phyloP scores from a whole-genome alignment of 805 yeast species.

The Suhomyces vadensis region DNA sequence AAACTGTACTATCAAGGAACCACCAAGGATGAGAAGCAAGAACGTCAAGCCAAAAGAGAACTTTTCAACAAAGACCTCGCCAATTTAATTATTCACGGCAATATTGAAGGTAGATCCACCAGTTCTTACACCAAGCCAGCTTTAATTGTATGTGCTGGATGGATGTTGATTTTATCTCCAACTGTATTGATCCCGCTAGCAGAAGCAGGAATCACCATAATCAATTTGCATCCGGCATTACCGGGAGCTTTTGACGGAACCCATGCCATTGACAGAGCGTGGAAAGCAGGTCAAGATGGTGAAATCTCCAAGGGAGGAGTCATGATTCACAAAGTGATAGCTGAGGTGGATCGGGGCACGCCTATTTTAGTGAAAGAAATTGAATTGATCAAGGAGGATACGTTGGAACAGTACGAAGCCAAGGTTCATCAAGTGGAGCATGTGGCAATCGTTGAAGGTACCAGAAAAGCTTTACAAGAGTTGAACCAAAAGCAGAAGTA shows the following conservation, averaged over 20 bases:
- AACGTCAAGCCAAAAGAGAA: constrained; percentile 62
- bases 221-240: constrained; percentile 93
- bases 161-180: constrained; percentile 92
- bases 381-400: constrained; percentile 67
- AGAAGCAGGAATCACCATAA: constrained; percentile 66
- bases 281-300: constrained; percentile 92
- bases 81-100: constrained; percentile 55
- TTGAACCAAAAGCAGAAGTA: constrained; percentile 13
- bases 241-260: constrained; percentile 98
- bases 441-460: constrained; percentile 89
- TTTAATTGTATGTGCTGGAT: constrained; percentile 95
- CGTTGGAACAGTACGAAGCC: constrained; percentile 74
- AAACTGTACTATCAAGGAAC: constrained; percentile 72
- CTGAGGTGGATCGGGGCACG: constrained; percentile 91
- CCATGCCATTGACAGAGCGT: constrained; percentile 94
- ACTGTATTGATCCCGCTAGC: constrained; percentile 68
- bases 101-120: constrained; percentile 37
- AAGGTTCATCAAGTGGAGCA: constrained; percentile 88
- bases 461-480: constrained; percentile 57
- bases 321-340: constrained; percentile 96
- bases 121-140: constrained; percentile 59
- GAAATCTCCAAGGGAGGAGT: constrained; percentile 78
- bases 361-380: constrained; percentile 84
- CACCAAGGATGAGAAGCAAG: constrained; percentile 64
- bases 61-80: constrained; percentile 81